Evolutionary conservation across 805 yeast genomes (phyloP).

Genomic region (Blastobotrys peoriensis): DNA sequence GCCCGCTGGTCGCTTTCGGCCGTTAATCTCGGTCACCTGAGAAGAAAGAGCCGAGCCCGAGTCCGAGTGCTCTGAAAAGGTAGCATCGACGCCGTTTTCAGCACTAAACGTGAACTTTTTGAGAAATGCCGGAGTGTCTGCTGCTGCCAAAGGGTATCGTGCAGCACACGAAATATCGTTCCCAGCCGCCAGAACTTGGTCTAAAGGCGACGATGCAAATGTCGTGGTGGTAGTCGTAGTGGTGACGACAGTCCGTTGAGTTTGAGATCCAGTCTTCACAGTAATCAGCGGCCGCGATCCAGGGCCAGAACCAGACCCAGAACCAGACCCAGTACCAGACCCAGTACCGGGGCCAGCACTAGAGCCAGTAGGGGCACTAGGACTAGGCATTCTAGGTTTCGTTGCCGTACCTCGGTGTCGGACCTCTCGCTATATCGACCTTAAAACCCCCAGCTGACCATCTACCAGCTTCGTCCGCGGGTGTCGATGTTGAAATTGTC

Average conservation of each 20-base stretch:
- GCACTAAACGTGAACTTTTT: constrained; percentile 25
- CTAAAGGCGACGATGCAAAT: constrained; percentile 3
- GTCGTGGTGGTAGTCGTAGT: background rate
- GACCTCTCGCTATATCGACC: too few species aligned
- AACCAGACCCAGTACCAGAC: too few species aligned
- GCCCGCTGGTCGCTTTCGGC: background rate
- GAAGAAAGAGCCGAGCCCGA: background rate
- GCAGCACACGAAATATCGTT: background rate
- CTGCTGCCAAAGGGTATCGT: constrained; percentile 27
- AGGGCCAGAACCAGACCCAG: too few species aligned
- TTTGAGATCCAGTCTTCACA: constrained; percentile 1
- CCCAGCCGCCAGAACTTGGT: constrained; percentile 7
- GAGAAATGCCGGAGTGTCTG: constrained; percentile 30
- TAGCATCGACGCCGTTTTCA: constrained; percentile 21
- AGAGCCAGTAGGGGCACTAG: too few species aligned
- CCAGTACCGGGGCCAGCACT: too few species aligned
- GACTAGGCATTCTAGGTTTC: too few species aligned
- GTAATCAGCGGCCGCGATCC: constrained; percentile 2
- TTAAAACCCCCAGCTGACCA: too few species aligned
- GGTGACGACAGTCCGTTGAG: background rate
- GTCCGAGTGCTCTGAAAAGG: constrained; percentile 24
- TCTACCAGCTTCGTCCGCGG: too few species aligned
- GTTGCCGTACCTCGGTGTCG: too few species aligned
- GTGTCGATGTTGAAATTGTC: background rate
- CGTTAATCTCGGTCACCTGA: background rate